Base-by-base conservation (phyloP, 2,329 filamentous ascomycete species). In the Tolypocladium endophyticum region DNA sequence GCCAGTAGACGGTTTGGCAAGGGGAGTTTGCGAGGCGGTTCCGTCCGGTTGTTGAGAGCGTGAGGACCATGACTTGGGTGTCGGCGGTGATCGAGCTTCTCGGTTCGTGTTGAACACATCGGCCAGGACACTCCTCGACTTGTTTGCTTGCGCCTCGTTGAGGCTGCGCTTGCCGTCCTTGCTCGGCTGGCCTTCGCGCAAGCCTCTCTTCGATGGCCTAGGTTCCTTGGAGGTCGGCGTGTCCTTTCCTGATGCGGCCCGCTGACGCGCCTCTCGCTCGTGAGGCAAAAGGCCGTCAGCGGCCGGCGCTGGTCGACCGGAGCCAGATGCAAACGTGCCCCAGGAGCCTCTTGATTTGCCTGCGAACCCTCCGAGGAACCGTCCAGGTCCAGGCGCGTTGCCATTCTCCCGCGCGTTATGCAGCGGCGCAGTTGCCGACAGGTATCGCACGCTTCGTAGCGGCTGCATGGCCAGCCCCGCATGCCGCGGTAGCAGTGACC, bases 231-330 rank as follows among this genome's bases (percentile, higher is more conserved):
- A n/a, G 25, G 39, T 25, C 30, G 41, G 30, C 12, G 33, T 41
- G 23, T 33, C 43, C 25, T 52, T 53, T 14, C 41, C 20, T 36
- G 41, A 62, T 58, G 11, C 62, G 57, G 69, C 66, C 56, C 65
- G 69, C 57, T 67, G 58, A 12, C 72, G 71, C 41, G 75, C 75
- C 43, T 70, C 69, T n/a, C 64, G 56, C 59, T 77, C 75, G 54
- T 77, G 74, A 3, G 74, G 75, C 7, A 77, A 69, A 43, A 77
- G 65, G 2, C 65, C 66, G 38, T 66, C 64, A 4, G 58, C 53
- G 3, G 57, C 50, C n/a, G 59, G 25, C 16, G 28, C 55, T 20
- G 62, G 55, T 28, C 50, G 58, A 25, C 39, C 56, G n/a, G 30
- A 53, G 36, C 53, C 56, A 5, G 61, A 35, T 11, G 62, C 64